A percentile compares a stretch with the other conserved stretches of the same genome.
These are phyloP conservation scores for Proliferodiscus dingleyae DNA, from an alignment of 2,329 filamentous ascomycete species.

Conservation along the genomic window DNA sequence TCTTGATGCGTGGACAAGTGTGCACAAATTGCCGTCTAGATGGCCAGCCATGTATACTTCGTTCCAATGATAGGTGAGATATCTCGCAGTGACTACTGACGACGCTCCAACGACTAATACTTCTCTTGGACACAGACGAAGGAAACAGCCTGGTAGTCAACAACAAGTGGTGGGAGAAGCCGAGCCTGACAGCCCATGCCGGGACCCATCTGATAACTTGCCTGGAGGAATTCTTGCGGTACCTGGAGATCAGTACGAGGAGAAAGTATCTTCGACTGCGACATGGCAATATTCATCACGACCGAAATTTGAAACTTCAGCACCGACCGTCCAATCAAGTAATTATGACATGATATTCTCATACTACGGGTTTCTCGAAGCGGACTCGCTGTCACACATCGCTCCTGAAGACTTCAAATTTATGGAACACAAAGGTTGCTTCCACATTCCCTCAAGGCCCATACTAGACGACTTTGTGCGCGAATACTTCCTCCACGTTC, in stretches of 20 bases:
- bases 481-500: constrained; percentile 45
- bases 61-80: background rate
- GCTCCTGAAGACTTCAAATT: constrained; percentile 12
- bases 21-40: constrained; percentile 12
- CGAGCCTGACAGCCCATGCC: background rate
- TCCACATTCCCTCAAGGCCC: constrained; percentile 41
- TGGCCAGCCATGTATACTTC: constrained; percentile 3
- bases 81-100: background rate
- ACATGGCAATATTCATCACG: background rate
- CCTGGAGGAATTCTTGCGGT: background rate
- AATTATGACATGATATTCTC: background rate
- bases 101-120: background rate
- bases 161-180: background rate
- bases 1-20: constrained; percentile 1
- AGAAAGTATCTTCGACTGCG: background rate
- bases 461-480: constrained; percentile 47
- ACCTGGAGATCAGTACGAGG: background rate
- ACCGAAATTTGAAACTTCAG: background rate
- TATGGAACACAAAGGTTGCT: constrained; percentile 13
- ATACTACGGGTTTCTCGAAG: constrained; percentile 6
- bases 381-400: constrained; percentile 9
- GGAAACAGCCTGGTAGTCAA: background rate
- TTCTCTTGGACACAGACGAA: background rate
- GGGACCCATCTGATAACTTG: background rate
- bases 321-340: background rate